Base-by-base conservation (phyloP, 2,329 filamentous ascomycete species). In the Epichloe amarillans region DNA sequence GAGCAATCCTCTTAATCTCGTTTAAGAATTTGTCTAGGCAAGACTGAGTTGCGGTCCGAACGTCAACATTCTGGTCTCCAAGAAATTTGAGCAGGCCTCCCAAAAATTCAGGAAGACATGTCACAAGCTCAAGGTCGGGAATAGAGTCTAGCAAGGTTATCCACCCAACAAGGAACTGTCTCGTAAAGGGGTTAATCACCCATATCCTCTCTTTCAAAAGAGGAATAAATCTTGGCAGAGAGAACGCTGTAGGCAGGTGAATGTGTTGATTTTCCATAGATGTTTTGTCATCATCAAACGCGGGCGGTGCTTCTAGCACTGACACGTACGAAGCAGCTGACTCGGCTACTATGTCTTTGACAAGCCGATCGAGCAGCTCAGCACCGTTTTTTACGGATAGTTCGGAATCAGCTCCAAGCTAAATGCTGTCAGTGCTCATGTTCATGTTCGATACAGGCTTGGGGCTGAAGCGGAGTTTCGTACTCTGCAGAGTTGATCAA, bases 361-460 rank as follows among this genome's bases (percentile, higher is more conserved):
- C 83, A 46, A 98, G 76, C 33, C 93, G 86, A 68, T 98, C 93
- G 8, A 98, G 77, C 46, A 98, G 77, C 65, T 98, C 93, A 21
- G 93, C 93, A 30, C 93, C 93, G 63, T 98, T 98, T 69, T 98
- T 98, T 52, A 98, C 94, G 0, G 91, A 97, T 5, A 96, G 73
- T 65, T 98, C 94, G 1, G 90, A 91, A 66, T 98, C 93, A 46
- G 93, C 93, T 15, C 91, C 90, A 59, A 98, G 80, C 90, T 95
- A 61, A 17, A 50, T 21, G 8, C 19, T 45, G 19, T 45, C 23
- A 53, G 52, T 50, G 26, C 36, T 26, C 44, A 47, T 47, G 30
- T 10, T 21, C 49, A 30, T 15, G 42, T 23, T 43, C 45, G 17
- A 12, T n/a, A 46, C 15, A 48, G 42, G 15, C 8, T 40, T 15